Base-by-base conservation (phyloP, 768 basidiomycete species). In the Pleurotus tuoliensis region DNA sequence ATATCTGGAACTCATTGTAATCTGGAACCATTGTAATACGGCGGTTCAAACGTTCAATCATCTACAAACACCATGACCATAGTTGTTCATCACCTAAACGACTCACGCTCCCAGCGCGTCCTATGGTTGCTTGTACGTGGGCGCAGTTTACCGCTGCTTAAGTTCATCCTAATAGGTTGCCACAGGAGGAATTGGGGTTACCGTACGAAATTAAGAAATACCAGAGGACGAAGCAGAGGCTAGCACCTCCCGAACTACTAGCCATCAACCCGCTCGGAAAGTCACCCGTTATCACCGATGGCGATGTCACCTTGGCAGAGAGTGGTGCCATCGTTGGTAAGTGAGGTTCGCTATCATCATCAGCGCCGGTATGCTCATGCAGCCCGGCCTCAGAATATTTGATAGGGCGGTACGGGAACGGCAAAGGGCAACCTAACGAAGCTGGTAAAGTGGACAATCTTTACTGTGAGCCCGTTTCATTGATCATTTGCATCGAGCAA, bases 141-240 rank as follows among this genome's bases (percentile, higher is more conserved):
- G 44, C 34, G 43, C 38, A 22, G 47, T 40, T 38, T 20, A 8
- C 49, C 15, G 11, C 30, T 11, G 30, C 30, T 11, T 11, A 1
- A 34, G 30, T 4, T 34, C 30, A 34, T 30, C 30, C 9, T 4
- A 34, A 34, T 34, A 34, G 9, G 30, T 34, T 34, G 7, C 30
- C 27, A n/a, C 50, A 82, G 81, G 81, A 84, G 64, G 82, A 84
- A 59, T 71, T 84, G 7, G 65, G 67, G n/a, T 58, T 77, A 1
- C 68, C 72, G 1, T 81, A 81, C 58, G 66, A 72, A 45, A 67
- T 81, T 62, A 78, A 76, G 61, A 66, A 64, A 52, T 79, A 78
- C 57, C 57, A 72, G 49, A 69, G 75, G 27, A 61, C 64, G 13
- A 58, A 67, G 25, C 45, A 63, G 37, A 48, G 59, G n/a, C 62